phyloP scores from a whole-genome alignment of 306 rosid genomes.

The Lithocarpus polystachyus region DNA sequence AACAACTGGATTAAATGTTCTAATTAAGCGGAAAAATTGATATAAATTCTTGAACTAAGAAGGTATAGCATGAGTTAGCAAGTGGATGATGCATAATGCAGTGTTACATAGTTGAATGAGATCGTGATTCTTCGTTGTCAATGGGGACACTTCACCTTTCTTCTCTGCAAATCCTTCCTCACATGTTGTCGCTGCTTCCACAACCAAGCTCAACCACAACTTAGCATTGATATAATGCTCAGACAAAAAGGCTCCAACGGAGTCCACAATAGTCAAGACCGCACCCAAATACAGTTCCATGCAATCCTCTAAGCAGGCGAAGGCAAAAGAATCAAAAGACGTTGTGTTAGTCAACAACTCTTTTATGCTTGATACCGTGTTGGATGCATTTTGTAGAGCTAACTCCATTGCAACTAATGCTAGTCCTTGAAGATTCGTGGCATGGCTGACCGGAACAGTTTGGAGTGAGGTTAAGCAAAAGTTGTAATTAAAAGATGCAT shows the following conservation, averaged over 20 bases:
- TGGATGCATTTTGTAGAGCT: constrained; percentile 43
- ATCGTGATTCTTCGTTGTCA: constrained; percentile 47
- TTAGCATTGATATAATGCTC: constrained; percentile 29
- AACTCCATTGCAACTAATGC: constrained; percentile 59
- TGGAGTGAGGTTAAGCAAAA: constrained; percentile 44
- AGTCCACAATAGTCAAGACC: constrained; percentile 29
- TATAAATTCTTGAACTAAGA: not conserved
- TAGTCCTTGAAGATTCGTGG: constrained; percentile 46
- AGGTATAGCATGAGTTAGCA: constrained; percentile 13
- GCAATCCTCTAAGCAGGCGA: constrained; percentile 50
- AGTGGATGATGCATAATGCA: constrained; percentile 46
- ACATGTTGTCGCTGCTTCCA: constrained; percentile 57
- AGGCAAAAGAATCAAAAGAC: constrained; percentile 5
- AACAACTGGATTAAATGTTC: too few species aligned
- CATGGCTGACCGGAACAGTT: constrained; percentile 38
- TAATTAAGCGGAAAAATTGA: not conserved
- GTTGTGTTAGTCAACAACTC: constrained; percentile 20
- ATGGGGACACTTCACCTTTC: constrained; percentile 48
- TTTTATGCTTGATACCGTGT: constrained; percentile 30
- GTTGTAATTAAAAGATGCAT: constrained; percentile 15
- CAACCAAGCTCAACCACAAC: constrained; percentile 43
- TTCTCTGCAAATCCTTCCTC: constrained; percentile 51
- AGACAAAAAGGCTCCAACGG: constrained; percentile 38
- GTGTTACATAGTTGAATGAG: constrained; percentile 57
- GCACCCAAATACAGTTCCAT: constrained; percentile 50